phyloP scores from a whole-genome alignment of 2,329 filamentous ascomycete genomes.

The Trichoderma sp. region DNA sequence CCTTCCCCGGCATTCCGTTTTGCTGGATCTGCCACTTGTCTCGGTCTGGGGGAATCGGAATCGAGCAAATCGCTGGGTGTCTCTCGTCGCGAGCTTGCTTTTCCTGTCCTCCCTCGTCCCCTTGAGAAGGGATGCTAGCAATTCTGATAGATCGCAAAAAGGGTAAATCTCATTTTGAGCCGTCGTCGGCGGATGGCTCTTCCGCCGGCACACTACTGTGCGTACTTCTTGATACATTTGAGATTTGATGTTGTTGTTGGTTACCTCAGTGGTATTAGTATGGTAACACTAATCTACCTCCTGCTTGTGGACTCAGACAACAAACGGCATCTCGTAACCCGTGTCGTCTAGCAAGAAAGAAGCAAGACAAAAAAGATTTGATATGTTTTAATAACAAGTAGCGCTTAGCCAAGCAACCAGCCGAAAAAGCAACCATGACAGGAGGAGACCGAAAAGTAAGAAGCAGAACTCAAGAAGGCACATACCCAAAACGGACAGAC shows the following conservation, averaged over 20 bases:
- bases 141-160: conserved; percentile 13
- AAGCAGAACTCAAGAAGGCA: neutral
- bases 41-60: conserved; percentile 17
- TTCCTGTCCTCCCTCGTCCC: neutral
- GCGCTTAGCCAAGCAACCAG: neutral
- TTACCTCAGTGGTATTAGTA: neutral
- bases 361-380: neutral
- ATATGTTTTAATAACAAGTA: neutral
- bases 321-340: neutral
- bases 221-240: neutral
- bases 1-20: conserved; percentile 23
- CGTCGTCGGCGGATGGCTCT: neutral
- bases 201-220: neutral
- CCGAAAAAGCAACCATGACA: neutral
- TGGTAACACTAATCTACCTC: neutral
- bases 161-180: neutral
- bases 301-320: neutral
- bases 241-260: neutral
- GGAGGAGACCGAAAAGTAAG: neutral
- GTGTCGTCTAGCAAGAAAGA: neutral
- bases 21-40: conserved; percentile 10
- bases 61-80: neutral
- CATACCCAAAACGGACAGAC: conserved; percentile 5
- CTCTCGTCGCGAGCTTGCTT: neutral
- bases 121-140: neutral